phyloP scores from a whole-genome alignment of 2,329 filamentous ascomycete species.

The Cladosporium austrohemisphaericum region DNA sequence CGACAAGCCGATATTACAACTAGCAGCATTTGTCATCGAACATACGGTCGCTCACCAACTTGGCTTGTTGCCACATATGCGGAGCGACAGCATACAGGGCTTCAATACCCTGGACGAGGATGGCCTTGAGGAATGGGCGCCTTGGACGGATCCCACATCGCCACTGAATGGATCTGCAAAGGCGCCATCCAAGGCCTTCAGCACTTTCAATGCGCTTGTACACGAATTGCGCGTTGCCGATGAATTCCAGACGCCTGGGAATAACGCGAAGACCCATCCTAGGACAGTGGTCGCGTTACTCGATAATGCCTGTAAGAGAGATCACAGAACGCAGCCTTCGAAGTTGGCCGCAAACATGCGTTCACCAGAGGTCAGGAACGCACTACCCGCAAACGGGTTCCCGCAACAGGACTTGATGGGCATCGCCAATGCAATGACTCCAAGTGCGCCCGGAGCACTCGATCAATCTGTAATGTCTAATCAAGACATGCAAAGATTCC shows the following conservation, averaged over 20 bases:
- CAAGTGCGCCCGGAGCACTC: not conserved
- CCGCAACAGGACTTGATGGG: constrained; percentile 1
- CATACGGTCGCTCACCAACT: constrained; percentile 54
- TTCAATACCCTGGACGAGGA: constrained; percentile 57
- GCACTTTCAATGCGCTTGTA: constrained; percentile 52
- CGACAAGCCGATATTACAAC: constrained; percentile 33
- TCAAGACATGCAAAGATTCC: constrained; percentile 2
- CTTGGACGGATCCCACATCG: constrained; percentile 54
- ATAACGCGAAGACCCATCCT: not conserved
- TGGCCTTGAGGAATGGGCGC: constrained; percentile 70
- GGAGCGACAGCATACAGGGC: constrained; percentile 45
- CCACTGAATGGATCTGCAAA: constrained; percentile 27
- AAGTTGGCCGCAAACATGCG: constrained; percentile 27
- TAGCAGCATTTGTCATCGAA: constrained; percentile 62
- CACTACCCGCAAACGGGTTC: not conserved
- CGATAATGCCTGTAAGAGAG: constrained; percentile 19
- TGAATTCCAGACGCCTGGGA: constrained; percentile 13
- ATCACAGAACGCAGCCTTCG: constrained; percentile 20
- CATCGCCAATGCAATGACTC: not conserved
- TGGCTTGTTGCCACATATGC: constrained; percentile 50
- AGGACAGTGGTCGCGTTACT: constrained; percentile 18
- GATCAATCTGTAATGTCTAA: constrained; percentile 1
- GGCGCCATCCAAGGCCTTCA: constrained; percentile 39
- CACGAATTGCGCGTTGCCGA: constrained; percentile 17
- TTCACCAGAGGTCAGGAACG: not conserved